These are phyloP conservation scores for Boeremia exigua DNA, from an alignment of 2,329 filamentous ascomycete genomes.

Conservation along the genomic window DNA sequence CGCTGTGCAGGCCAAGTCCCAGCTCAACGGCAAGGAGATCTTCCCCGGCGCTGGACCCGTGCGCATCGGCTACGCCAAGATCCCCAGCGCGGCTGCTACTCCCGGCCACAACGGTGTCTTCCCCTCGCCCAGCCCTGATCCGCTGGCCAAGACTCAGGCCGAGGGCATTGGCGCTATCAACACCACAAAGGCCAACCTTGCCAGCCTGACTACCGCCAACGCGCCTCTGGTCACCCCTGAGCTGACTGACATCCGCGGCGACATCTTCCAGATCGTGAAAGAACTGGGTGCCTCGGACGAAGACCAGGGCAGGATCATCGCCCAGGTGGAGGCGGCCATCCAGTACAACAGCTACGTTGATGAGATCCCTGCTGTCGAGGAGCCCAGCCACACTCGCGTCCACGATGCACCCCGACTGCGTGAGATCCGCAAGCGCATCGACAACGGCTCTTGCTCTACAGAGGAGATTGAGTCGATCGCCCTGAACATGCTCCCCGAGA, in stretches of 20 bases:
- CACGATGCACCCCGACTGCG: constrained; percentile 94
- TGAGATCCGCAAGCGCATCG: constrained; percentile 96
- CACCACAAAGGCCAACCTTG: constrained; percentile 39
- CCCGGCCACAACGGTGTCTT: constrained; percentile 88
- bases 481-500: constrained; percentile 92
- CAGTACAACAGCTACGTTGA: constrained; percentile 73
- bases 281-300: constrained; percentile 87
- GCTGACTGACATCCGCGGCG: constrained; percentile 76
- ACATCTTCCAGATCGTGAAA: constrained; percentile 84
- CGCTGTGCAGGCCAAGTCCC: constrained; percentile 84
- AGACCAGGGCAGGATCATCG: constrained; percentile 74
- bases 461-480: constrained; percentile 92
- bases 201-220: constrained; percentile 54
- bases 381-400: constrained; percentile 85
- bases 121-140: constrained; percentile 89
- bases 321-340: constrained; percentile 78
- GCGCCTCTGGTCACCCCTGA: constrained; percentile 71
- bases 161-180: constrained; percentile 45
- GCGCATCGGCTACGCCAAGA: constrained; percentile 96
- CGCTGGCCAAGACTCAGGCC: constrained; percentile 65
- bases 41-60: constrained; percentile 96
- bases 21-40: constrained; percentile 95
- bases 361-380: constrained; percentile 87
- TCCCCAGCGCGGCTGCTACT: constrained; percentile 85
- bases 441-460: constrained; percentile 86